Evolutionary conservation across 1,139 yeast species (phyloP), one percentile per base, ranked within the genome.

Genomic region (Saccharomyces uvarum): DNA sequence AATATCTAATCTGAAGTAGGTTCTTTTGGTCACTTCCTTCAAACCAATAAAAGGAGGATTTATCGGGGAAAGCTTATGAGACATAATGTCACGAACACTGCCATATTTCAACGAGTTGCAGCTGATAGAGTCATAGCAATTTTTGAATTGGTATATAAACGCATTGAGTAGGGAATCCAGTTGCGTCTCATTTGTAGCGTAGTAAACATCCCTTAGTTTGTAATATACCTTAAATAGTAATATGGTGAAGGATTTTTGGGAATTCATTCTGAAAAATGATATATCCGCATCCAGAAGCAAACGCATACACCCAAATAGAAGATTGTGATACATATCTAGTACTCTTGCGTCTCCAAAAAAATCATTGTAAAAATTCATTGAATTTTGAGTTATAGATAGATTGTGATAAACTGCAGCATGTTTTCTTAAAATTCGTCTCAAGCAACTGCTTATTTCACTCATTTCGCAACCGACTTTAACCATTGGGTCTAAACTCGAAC

Each of bases 31-130:
- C 24, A 61, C 53, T 44, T 57, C 51, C 2, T 55, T 38, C 5
- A 58, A 24, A n/a, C 56, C 54, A 6, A 64, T 54, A 21, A 55
- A 29, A 7, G 62, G 60, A 5, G 62, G 56, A 2, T 57, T 46
- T 1, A 58, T 51, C 11, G 51, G 28, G n/a, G 5, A 55, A 38
- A 47, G 49, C 56, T 5, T 63, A 58, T 21, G 57, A 21, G 27
- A 63, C 24, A 52, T 61, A 61, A 31, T 50, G 49, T 2, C 53
- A 14, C 24, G 53, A 11, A 48, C 53, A 24, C 38, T 27, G 8
- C 52, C 61, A 49, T 57, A 59, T 29, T 49, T 48, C 33, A 57
- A 47, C 16, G 53, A 49, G 31, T 55, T 53, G 41, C 56, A 48
- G 26, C 57, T 56, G 7, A 55, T 21, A 27, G 51, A 48, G 52